Percentiles rank a stretch among this genome's conserved stretches.
Evolutionary conservation across 108 stramenopile species (phyloP).

Genomic region (Skeletonema costatum): DNA sequence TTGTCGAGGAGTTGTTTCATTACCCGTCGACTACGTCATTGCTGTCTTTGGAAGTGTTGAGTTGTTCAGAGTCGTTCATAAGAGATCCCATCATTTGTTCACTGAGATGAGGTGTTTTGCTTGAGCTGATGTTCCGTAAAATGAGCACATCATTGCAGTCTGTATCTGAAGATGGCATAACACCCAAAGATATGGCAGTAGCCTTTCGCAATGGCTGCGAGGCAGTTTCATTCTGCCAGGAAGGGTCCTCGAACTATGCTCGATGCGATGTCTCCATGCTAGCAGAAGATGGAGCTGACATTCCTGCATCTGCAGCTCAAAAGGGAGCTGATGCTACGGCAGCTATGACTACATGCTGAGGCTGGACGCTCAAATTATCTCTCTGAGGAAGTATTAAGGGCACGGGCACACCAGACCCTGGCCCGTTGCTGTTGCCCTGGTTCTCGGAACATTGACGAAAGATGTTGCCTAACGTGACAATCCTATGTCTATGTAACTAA

Average conservation of each 20-base stretch:
- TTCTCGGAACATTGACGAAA: conserved; percentile 71
- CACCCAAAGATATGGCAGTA: conserved; percentile 48
- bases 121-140: conserved; percentile 93
- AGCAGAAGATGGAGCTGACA: conserved; percentile 7
- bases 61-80: conserved; percentile 69
- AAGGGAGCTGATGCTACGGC: conserved; percentile 91
- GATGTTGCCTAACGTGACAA: background rate
- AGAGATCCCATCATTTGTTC: conserved; percentile 77
- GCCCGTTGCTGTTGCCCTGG: conserved; percentile 92
- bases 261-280: conserved; percentile 86
- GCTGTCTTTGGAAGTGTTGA: conserved; percentile 71
- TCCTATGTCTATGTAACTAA: background rate
- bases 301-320: conserved; percentile 73
- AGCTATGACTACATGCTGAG: conserved; percentile 75
- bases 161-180: conserved; percentile 49
- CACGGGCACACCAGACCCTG: conserved; percentile 94
- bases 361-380: conserved; percentile 97
- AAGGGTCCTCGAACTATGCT: conserved; percentile 95
- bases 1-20: conserved; percentile 88
- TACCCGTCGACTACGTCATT: conserved; percentile 87
- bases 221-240: conserved; percentile 86
- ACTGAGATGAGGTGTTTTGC: conserved; percentile 78
- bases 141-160: conserved; percentile 51
- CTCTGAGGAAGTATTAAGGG: conserved; percentile 68
- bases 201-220: conserved; percentile 88